These are phyloP conservation scores for Pseudogymnoascus sp. DNA, from an alignment of 2,329 filamentous ascomycete species.

Conservation along the genomic window DNA sequence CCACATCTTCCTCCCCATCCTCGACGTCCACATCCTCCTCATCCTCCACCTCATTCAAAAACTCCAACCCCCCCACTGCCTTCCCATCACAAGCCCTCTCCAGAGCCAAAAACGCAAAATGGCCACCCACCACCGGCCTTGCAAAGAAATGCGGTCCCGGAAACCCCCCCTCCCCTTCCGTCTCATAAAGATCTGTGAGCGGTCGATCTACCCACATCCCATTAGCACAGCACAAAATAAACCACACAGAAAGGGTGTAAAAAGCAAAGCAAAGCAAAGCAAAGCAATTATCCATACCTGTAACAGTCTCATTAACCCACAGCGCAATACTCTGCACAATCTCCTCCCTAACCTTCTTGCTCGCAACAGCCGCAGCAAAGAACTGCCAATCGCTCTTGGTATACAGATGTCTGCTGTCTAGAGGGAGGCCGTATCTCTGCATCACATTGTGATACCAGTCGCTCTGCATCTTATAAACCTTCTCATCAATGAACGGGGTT, in stretches of 20 bases:
- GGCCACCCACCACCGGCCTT: constrained; percentile 73
- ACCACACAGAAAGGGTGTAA: no score
- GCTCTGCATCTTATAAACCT: constrained; percentile 71
- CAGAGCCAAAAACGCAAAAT: constrained; percentile 78
- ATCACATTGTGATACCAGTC: constrained; percentile 72
- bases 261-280: not conserved
- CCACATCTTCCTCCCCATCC: not conserved
- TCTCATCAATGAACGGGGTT: constrained; percentile 59
- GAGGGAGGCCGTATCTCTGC: constrained; percentile 72
- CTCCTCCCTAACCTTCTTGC: constrained; percentile 56
- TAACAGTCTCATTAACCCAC: constrained; percentile 79
- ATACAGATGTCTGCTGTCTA: constrained; percentile 76
- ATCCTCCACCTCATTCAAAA: constrained; percentile 33
- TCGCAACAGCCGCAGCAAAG: constrained; percentile 73
- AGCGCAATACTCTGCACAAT: constrained; percentile 66
- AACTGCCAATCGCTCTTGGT: constrained; percentile 91
- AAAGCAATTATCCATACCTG: constrained; percentile 36
- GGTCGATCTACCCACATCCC: constrained; percentile 50
- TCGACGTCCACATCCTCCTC: no score
- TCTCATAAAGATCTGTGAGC: constrained; percentile 75
- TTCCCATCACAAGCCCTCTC: constrained; percentile 69
- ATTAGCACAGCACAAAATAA: no score
- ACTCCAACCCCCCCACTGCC: constrained; percentile 49
- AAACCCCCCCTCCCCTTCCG: constrained; percentile 67
- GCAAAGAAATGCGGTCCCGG: constrained; percentile 71